A percentile compares a stretch with the other conserved stretches of the same genome.
Conservation (phyloP, 768 basidiomycete genomes). For the Rhodotorula taiwanensis region DNA sequence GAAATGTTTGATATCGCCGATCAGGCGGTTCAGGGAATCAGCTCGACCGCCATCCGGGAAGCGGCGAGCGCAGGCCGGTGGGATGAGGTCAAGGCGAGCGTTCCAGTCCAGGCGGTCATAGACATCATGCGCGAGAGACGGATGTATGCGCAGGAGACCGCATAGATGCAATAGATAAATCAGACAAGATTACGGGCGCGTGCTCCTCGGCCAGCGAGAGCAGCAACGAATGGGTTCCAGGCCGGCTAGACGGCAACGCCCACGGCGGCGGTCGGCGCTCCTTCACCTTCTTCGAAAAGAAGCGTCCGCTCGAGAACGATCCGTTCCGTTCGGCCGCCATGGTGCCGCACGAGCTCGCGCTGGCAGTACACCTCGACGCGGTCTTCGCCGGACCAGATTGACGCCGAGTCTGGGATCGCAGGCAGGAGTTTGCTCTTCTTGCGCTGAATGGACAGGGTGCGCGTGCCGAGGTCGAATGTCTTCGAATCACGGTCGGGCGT, state of each 20-base stretch:
- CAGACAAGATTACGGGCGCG: too few species aligned
- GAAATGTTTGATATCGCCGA: constrained; percentile 58
- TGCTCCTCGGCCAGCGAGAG: too few species aligned
- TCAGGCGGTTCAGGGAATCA: constrained; percentile 53
- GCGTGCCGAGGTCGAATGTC: too few species aligned
- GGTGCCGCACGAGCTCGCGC: constrained; percentile 12
- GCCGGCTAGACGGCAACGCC: too few species aligned
- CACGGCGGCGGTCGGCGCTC: background rate
- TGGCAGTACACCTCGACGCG: constrained; percentile 5
- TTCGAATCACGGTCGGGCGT: too few species aligned
- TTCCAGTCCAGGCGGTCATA: constrained; percentile 13
- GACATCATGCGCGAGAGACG: constrained; percentile 3
- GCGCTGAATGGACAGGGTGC: too few species aligned
- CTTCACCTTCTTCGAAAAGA: constrained; percentile 8
- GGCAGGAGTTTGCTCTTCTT: background rate
- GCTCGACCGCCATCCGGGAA: constrained; percentile 63
- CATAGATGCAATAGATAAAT: background rate
- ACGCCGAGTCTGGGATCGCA: background rate
- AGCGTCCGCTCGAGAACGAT: constrained; percentile 1
- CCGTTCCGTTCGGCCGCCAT: constrained; percentile 1
- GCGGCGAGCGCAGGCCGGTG: constrained; percentile 44
- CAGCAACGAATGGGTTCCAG: too few species aligned
- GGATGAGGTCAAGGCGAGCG: constrained; percentile 23
- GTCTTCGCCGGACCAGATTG: background rate
- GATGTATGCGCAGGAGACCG: background rate